A percentile compares a stretch with the other conserved stretches of the same genome.
These are phyloP conservation scores for Fusarium buharicum DNA, from an alignment of 2,329 filamentous ascomycete genomes.

Conservation along the genomic window DNA sequence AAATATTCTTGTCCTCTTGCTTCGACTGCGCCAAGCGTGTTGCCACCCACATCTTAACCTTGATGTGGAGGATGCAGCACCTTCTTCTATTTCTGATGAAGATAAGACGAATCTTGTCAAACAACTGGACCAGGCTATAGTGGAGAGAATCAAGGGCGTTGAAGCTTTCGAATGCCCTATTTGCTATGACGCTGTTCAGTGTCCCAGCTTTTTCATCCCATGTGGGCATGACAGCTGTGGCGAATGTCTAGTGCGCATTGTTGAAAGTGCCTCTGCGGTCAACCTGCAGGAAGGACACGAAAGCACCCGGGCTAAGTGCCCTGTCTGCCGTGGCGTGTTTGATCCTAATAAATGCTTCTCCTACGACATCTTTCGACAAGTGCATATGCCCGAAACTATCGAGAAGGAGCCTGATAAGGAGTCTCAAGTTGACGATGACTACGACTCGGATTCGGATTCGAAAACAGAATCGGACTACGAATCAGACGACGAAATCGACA, in stretches of 20 bases:
- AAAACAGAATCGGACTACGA: slow-evolving; percentile 46
- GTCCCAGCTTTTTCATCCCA: slow-evolving; percentile 81
- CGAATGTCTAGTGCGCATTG: slow-evolving; percentile 78
- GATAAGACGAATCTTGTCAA: slow-evolving; percentile 72
- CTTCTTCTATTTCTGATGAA: slow-evolving; percentile 53
- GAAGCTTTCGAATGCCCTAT: slow-evolving; percentile 82
- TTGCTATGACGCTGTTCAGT: slow-evolving; percentile 79
- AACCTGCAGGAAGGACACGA: slow-evolving; percentile 71
- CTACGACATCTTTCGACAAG: slow-evolving; percentile 76
- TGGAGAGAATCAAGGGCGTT: slow-evolving; percentile 69
- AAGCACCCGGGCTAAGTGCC: slow-evolving; percentile 70
- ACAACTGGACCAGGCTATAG: slow-evolving; percentile 66
- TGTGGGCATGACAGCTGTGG: slow-evolving; percentile 85
- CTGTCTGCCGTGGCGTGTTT: slow-evolving; percentile 76
- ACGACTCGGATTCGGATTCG: slow-evolving; percentile 41
- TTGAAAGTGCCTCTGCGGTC: slow-evolving; percentile 66
- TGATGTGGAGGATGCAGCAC: slow-evolving; percentile 50
- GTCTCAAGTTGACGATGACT: slow-evolving; percentile 50
- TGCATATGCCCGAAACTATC: slow-evolving; percentile 69
- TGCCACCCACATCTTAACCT: slow-evolving; percentile 50
- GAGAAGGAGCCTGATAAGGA: slow-evolving; percentile 53
- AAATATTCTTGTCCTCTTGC: slow-evolving; percentile 80
- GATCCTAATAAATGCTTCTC: slow-evolving; percentile 77
- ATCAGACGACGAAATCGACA: slow-evolving; percentile 50
- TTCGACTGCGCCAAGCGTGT: slow-evolving; percentile 82